Base-by-base conservation (phyloP, 2,329 filamentous ascomycete species). In the Alternaria solani region DNA sequence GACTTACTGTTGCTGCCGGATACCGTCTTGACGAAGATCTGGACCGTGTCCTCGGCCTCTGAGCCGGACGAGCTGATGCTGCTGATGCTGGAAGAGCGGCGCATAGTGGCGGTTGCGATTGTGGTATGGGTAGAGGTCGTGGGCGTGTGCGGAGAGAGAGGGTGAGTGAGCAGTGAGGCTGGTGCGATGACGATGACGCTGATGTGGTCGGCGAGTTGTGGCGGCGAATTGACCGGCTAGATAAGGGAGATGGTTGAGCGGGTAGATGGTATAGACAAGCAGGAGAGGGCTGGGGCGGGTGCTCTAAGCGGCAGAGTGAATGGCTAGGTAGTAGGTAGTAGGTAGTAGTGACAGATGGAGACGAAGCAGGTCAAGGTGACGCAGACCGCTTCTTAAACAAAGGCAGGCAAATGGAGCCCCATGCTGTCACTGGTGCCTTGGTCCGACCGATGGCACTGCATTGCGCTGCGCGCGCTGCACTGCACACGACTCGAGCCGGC, bases 11-110 rank as follows among this genome's bases (percentile, higher is more conserved):
- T 69, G 38, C 83, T 81, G 67, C 86, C 86, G 36, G 83, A 81
- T 51, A 87, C 78, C 71, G 83, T 84, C 79, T 87, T 87, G 76
- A 88, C 82, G 77, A 88, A 88, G 77, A 88, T 86, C 73, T 86
- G 85, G 79, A 87, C 87, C 39, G 81, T 86, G 52, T 85, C 81
- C 55, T 83, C 81, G 49, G 77, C 71, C 59, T 85, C 82, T 47
- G 77, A 78, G 61, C 74, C 74, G 49, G 73, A 67, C 34, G 79
- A 80, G 70, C 76, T 78, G 70, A 80, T 70, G 73, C 78, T 81
- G 58, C 77, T 77, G 71, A 81, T 76, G 69, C 78, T 75, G 78
- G 72, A 64, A 49, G 75, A 67, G 65, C 73, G 74, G 61, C 63
- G 72, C 78, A 79, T 78, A 53, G 30, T 71, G 64, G 68, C 46